These are phyloP conservation scores for Phytophthora litchii DNA, from an alignment of 352 stramenopile species.

Conservation along the genomic window DNA sequence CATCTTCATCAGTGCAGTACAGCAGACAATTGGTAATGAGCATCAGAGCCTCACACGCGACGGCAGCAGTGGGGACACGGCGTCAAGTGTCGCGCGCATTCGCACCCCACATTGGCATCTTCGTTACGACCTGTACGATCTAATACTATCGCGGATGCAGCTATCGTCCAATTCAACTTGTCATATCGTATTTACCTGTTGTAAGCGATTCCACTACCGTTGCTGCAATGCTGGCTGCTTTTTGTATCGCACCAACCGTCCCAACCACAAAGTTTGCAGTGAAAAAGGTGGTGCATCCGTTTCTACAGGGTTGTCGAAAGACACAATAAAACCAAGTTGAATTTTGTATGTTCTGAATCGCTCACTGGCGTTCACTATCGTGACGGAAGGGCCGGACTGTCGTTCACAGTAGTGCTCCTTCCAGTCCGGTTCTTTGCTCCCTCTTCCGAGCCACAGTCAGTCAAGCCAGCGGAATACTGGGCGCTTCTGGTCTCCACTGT, in stretches of 20 bases:
- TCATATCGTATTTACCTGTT: not conserved
- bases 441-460: slow-evolving; percentile 17
- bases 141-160: not conserved
- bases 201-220: slow-evolving; percentile 9
- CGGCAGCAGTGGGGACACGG: slow-evolving; percentile 16
- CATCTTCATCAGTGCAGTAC: slow-evolving; percentile 26
- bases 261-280: slow-evolving; percentile 1
- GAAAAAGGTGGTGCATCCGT: not conserved
- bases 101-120: slow-evolving; percentile 13
- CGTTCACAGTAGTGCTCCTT: slow-evolving; percentile 8
- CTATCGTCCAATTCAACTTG: not conserved
- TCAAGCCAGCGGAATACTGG: slow-evolving; percentile 27
- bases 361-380: slow-evolving; percentile 1
- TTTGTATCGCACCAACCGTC: slow-evolving; percentile 5
- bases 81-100: slow-evolving; percentile 21
- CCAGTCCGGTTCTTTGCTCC: slow-evolving; percentile 25
- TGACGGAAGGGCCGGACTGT: slow-evolving; percentile 7
- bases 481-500: slow-evolving; percentile 30
- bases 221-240: not conserved
- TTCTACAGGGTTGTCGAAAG: slow-evolving; percentile 3
- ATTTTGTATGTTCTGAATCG: not conserved
- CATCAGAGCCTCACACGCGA: not conserved
- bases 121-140: slow-evolving; percentile 8
- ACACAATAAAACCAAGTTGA: slow-evolving; percentile 20
- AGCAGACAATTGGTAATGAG: slow-evolving; percentile 37